These are phyloP conservation scores for Bathelium albidoporum DNA, from an alignment of 495 filamentous ascomycete genomes.

Conservation along the genomic window DNA sequence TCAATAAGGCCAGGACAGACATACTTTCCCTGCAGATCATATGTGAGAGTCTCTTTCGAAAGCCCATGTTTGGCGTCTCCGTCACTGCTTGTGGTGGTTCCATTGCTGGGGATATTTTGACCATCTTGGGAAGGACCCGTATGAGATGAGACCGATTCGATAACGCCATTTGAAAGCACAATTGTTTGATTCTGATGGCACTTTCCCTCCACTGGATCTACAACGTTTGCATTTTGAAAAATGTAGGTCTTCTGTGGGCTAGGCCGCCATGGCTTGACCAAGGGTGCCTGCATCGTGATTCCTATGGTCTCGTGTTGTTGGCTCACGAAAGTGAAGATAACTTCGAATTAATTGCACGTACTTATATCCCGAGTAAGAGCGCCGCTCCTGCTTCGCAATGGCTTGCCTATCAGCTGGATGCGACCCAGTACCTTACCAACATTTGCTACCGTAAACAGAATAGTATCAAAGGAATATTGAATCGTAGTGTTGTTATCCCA, in stretches of 20 bases:
- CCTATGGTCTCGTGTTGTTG: background rate
- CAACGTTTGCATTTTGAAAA: conserved; percentile 14
- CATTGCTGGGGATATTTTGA: background rate
- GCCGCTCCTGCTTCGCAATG: no score
- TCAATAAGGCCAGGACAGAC: conserved; percentile 50
- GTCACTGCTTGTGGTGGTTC: background rate
- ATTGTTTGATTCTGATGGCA: conserved; percentile 12
- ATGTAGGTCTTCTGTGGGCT: conserved; percentile 14
- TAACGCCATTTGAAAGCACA: conserved; percentile 15
- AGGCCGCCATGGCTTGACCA: conserved; percentile 16
- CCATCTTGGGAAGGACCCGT: background rate
- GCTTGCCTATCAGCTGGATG: background rate
- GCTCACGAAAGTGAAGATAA: background rate
- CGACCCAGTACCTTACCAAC: no score
- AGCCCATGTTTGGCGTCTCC: background rate
- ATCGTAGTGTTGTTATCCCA: no score
- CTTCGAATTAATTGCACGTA: no score
- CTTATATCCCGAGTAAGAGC: no score
- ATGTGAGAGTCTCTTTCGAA: conserved; percentile 5
- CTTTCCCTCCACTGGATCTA: conserved; percentile 18
- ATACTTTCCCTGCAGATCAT: conserved; percentile 39
- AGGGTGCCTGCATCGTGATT: background rate
- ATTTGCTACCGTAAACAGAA: no score
- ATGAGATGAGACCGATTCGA: background rate
- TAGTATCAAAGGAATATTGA: no score